Evolutionary conservation across 2,329 filamentous ascomycete species (phyloP).

Genomic region (Sordariomycetes sp.): DNA sequence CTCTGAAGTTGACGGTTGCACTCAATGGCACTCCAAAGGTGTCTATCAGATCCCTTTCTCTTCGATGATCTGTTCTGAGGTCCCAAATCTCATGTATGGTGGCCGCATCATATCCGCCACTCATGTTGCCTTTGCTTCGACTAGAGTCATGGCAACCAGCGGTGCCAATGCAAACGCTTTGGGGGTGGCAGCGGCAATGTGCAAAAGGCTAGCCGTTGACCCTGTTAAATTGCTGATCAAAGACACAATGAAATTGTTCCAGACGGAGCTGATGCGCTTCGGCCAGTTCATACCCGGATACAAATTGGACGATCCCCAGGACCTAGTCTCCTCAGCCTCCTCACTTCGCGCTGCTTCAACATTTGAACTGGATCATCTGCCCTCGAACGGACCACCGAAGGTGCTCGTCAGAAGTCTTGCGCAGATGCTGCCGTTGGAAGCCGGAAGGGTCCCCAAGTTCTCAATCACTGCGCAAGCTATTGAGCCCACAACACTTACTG

Average conservation of each 20-base stretch:
- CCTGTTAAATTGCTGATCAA: conserved; percentile 12
- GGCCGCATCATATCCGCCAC: conserved; percentile 14
- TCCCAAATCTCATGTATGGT: conserved; percentile 14
- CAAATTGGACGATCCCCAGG: conserved; percentile 11
- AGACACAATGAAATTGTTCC: conserved; percentile 12
- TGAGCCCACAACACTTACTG: conserved; percentile 9
- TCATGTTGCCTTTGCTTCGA: conserved; percentile 13
- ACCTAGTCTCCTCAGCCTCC: conserved; percentile 8
- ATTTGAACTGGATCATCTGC: conserved; percentile 9
- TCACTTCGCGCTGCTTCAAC: conserved; percentile 5
- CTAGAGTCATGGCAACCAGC: conserved; percentile 14
- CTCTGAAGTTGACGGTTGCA: conserved; percentile 15
- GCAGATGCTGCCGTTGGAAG: conserved; percentile 12
- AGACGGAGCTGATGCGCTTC: conserved; percentile 13
- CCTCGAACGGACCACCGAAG: conserved; percentile 12
- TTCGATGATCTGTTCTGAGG: conserved; percentile 13
- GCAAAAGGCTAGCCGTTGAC: conserved; percentile 10
- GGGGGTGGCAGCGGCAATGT: conserved; percentile 11
- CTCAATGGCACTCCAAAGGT: conserved; percentile 13
- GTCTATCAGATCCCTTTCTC: conserved; percentile 16
- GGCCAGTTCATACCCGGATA: conserved; percentile 13
- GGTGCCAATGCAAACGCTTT: conserved; percentile 14
- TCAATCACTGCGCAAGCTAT: conserved; percentile 9
- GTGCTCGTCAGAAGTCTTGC: conserved; percentile 13
- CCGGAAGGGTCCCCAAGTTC: conserved; percentile 9